Evolutionary conservation across 2,329 filamentous ascomycete species (phyloP), one percentile per base, ranked within the genome.

Genomic region (Aspergillus quadrilineatus): DNA sequence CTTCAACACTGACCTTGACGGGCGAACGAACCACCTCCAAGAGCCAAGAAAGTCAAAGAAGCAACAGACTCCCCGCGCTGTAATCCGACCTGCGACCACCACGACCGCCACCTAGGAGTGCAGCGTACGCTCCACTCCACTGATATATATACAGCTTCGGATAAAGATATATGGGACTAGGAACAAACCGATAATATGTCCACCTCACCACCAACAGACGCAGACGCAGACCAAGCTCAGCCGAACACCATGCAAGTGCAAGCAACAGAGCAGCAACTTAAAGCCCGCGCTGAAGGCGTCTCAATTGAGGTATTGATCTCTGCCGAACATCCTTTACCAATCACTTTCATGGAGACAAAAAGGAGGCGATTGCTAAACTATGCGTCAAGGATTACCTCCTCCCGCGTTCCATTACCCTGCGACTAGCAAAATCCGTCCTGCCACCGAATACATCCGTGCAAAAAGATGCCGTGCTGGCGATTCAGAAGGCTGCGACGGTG

Each of bases 401-500:
- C 41, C 85, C 85, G 15, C 84, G 84, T 59, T 83, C 83, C 4
- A 80, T 86, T 67, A 81, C 85, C 28, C 78, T 82, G 53, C 80
- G 85, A 28, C 79, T 87, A 17, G 83, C 84, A 10, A 86, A 86
- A 71, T 82, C 84, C 55, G 83, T 85, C 6, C 76, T 87, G 3
- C 85, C 85, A 1, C 77, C 85, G 4, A 87, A 87, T 69, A 87
- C 85, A 14, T 80, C 82, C 47, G 84, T 88, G 41, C 82, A 86
- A 64, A 86, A 86, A 71, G 85, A 88, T 73, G 85, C 85, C 9
- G 73, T 87, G 4, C 73, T 85, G 14, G 85, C 85, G 6, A 80
- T 88, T 59, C 82, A 84, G 50, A 87, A 87, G 67, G 83, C 83
- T 59, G 85, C 85, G 29, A 87, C 85, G 4, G 85, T 88, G 4